phyloP scores from a whole-genome alignment of 768 basidiomycete species.

The Cytidiella melzeri region DNA sequence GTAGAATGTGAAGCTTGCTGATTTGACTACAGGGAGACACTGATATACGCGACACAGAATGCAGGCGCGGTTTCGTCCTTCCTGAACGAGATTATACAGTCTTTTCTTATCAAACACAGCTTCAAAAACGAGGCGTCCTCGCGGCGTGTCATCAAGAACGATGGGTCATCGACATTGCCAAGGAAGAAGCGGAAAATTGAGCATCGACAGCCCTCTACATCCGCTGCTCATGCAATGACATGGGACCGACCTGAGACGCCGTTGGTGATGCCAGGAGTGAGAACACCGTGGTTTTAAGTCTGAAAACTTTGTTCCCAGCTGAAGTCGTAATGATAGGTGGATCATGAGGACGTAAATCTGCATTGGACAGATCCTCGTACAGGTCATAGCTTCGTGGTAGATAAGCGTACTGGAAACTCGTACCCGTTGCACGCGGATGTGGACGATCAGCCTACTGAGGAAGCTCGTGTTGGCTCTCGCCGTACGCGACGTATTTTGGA shows the following conservation, averaged over 20 bases:
- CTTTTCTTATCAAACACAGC: constrained; percentile 59
- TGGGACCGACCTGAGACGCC: not conserved
- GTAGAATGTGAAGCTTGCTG: too few species aligned
- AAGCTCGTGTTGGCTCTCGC: constrained; percentile 7
- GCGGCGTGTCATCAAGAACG: not conserved
- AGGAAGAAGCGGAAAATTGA: constrained; percentile 46
- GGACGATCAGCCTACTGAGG: constrained; percentile 6
- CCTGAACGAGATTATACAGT: constrained; percentile 50
- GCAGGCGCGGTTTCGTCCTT: constrained; percentile 48
- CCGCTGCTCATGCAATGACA: not conserved
- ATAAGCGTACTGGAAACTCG: constrained; percentile 68
- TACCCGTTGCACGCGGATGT: constrained; percentile 16
- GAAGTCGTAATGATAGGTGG: not conserved
- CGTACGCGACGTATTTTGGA: constrained; percentile 17
- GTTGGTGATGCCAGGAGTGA: not conserved
- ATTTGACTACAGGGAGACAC: constrained; percentile 3
- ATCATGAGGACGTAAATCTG: constrained; percentile 24
- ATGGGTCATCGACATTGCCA: constrained; percentile 26
- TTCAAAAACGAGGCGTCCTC: constrained; percentile 32
- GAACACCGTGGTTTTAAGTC: too few species aligned
- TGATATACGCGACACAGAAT: constrained; percentile 39
- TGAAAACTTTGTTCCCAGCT: too few species aligned
- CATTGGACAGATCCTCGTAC: constrained; percentile 63
- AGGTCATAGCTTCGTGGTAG: constrained; percentile 51
- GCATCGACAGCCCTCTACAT: not conserved